Evolutionary conservation across 2,329 filamentous ascomycete genomes (phyloP).

Genomic region (Pseudogymnoascus sp.): DNA sequence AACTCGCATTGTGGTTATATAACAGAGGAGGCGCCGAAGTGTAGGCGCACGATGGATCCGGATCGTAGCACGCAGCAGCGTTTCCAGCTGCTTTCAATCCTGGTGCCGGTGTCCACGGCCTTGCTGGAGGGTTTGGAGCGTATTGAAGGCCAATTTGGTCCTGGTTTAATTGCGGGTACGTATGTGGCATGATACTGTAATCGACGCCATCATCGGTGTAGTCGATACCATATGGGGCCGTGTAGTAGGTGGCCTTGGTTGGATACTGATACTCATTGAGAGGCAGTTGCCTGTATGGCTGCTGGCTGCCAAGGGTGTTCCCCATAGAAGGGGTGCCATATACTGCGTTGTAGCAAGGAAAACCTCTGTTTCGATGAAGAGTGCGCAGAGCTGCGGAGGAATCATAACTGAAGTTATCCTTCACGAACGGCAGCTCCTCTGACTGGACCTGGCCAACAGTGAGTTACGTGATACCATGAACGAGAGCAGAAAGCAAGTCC

Average conservation of each 20-base stretch:
- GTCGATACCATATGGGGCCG: conserved; percentile 17
- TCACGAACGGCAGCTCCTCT: conserved; percentile 21
- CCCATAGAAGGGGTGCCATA: conserved; percentile 13
- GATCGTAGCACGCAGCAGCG: conserved; percentile 17
- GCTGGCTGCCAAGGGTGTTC: conserved; percentile 11
- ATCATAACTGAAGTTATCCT: conserved; percentile 19
- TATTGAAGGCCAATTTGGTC: conserved; percentile 14
- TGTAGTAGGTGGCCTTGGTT: conserved; percentile 16
- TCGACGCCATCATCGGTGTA: conserved; percentile 23
- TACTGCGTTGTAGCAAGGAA: conserved; percentile 12
- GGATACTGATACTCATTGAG: conserved; percentile 17
- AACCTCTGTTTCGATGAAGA: conserved; percentile 15
- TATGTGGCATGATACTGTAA: conserved; percentile 16
- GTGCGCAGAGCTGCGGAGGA: conserved; percentile 15
- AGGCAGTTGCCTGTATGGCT: background rate
- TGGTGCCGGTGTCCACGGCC: conserved; percentile 16
- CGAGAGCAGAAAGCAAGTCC: background rate
- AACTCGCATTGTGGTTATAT: conserved; percentile 14
- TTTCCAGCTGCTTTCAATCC: conserved; percentile 14
- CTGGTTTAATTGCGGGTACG: conserved; percentile 14
- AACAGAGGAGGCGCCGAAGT: conserved; percentile 12
- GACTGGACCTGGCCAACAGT: background rate
- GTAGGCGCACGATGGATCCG: conserved; percentile 16
- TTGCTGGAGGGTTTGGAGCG: background rate
- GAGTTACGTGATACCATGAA: background rate